Evolutionary conservation across 108 stramenopile genomes (phyloP), one percentile per base, ranked within the genome.

Genomic region (Stephanodiscus minutulus): DNA sequence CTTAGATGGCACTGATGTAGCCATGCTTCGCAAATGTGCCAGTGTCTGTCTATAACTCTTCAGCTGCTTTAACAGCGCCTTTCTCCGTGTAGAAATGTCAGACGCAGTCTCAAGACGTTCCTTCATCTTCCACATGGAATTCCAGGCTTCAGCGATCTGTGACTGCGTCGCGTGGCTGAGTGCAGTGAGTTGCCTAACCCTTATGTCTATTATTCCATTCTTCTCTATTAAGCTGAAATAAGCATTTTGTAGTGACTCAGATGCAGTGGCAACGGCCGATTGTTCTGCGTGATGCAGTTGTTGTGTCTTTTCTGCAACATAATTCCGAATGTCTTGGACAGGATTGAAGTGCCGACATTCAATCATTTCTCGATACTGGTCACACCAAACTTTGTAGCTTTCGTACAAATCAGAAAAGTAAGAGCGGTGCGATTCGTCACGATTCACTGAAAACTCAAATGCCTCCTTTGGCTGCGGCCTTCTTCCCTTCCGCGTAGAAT

Each of bases 341-440:
- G 91, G 83, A 64, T 87, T 67, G 67, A 87, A 85, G 57, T 82
- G 70, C 0, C 81, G 61, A 60, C 74, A 83, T 52, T 85, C 85
- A 28, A 89, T 46, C 76, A 87, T 81, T 35, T 66, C 72, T 59
- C 82, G 74, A 50, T 86, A 81, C 65, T 87, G 71, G 17, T 88
- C 86, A 61, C 89, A 90, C 41, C 84, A 83, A 37, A 79, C 73
- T 66, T 82, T 86, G 56, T 91, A 91, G 43, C 82, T 84, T 60
- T 92, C 91, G 59, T 88, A 92, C 9, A 95, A 78, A 54, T 88
- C 85, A 24, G 94, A 86, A 68, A 95, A 95, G 66, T 83, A 89
- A 28, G 82, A 87, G 22, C 85, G 87, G 13, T 80, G 65, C 31
- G 87, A 85, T 4, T 73, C 69, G 57, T 86, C 76, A n/a, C 63